Conservation (phyloP, 225 moss, liverwort and hornwort species). For the Sphagnum contortum region DNA sequence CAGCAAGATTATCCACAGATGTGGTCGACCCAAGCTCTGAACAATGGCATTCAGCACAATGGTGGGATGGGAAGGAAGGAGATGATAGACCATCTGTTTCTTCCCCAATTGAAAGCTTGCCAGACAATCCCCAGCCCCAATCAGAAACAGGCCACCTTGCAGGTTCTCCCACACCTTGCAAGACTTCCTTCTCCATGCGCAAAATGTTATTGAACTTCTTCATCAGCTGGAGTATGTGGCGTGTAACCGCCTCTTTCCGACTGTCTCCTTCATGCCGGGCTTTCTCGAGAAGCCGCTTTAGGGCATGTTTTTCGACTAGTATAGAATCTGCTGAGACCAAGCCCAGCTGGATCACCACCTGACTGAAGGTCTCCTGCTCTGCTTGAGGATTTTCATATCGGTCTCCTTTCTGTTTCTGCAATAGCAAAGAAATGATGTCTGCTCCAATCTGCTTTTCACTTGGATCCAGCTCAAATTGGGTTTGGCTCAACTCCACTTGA, state of each 20-base stretch:
- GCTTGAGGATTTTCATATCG: constrained; percentile 68
- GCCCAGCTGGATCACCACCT: constrained; percentile 48
- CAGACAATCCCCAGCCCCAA: constrained; percentile 39
- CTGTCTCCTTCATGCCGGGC: constrained; percentile 61
- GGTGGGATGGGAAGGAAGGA: constrained; percentile 20
- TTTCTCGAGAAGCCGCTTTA: constrained; percentile 60
- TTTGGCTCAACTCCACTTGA: constrained; percentile 37
- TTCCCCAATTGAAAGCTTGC: constrained; percentile 21
- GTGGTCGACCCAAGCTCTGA: constrained; percentile 37
- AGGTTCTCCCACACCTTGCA: constrained; percentile 25
- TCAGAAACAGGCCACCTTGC: constrained; percentile 45
- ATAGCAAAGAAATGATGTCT: constrained; percentile 63
- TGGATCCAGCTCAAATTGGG: constrained; percentile 55
- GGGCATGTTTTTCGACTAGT: constrained; percentile 51
- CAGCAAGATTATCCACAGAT: constrained; percentile 23
- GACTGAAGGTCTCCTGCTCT: constrained; percentile 67
- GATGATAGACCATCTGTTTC: constrained; percentile 37
- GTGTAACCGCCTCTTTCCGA: constrained; percentile 61
- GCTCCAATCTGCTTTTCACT: constrained; percentile 69
- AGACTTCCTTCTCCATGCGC: constrained; percentile 18
- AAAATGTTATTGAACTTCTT: constrained; percentile 64
- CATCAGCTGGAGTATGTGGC: constrained; percentile 63
- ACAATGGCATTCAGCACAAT: constrained; percentile 45
- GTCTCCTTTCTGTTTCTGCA: constrained; percentile 72
- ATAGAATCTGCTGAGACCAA: constrained; percentile 53